A percentile compares a stretch with the other conserved stretches of the same genome.
Evolutionary conservation across 306 rosid genomes (phyloP).

Genomic region (Leucaena leucocephala): DNA sequence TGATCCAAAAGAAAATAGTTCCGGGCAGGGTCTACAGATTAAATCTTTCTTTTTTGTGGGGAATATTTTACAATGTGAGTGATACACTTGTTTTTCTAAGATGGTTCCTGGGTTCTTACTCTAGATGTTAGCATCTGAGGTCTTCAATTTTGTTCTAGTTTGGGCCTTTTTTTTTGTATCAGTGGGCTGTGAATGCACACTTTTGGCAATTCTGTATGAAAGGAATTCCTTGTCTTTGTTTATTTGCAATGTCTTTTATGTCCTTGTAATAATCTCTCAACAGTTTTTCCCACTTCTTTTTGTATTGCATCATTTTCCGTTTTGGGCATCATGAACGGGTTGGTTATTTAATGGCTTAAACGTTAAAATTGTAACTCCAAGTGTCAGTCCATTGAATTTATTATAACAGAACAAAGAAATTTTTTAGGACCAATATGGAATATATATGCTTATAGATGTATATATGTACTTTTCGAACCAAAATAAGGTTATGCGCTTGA

Average conservation of each 20-base stretch:
- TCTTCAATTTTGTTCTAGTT: slow-evolving; percentile 16
- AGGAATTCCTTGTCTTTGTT: background rate
- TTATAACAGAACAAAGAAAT: background rate
- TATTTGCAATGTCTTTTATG: background rate
- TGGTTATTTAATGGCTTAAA: background rate
- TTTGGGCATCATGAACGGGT: background rate
- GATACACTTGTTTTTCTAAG: background rate
- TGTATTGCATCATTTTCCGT: background rate
- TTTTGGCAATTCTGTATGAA: background rate
- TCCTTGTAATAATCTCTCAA: background rate
- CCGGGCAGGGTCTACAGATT: background rate
- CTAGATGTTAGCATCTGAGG: background rate
- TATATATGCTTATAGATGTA: background rate
- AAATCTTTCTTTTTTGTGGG: background rate
- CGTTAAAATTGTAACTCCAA: background rate
- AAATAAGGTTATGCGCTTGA: background rate
- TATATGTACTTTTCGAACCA: background rate
- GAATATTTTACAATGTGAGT: background rate
- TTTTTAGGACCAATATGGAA: background rate
- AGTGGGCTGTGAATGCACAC: slow-evolving; percentile 1
- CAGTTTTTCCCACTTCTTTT: background rate
- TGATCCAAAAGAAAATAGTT: background rate
- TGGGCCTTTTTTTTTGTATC: background rate
- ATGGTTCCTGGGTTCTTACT: background rate
- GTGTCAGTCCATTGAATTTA: slow-evolving; percentile 6